phyloP scores from a whole-genome alignment of 75 land plant species.

The Selaginella moellendorffii region DNA sequence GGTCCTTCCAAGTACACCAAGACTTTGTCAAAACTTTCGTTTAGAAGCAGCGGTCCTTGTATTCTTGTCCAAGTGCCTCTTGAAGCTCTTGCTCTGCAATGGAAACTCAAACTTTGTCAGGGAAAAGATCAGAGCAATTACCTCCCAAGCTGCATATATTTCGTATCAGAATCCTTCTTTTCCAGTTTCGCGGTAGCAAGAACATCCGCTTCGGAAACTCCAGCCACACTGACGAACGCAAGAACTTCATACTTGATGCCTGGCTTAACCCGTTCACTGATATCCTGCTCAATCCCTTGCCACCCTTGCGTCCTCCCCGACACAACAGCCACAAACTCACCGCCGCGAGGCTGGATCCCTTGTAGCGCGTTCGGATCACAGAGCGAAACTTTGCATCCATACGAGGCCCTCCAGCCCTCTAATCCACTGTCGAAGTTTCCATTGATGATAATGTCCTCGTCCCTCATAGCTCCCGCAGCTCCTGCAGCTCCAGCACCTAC shows the following conservation, averaged over 20 bases:
- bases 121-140: conserved; percentile 9
- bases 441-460: conserved; percentile 12
- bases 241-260: conserved; percentile 33
- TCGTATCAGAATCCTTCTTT: conserved; percentile 21
- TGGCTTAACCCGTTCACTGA: conserved; percentile 32
- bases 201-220: conserved; percentile 36
- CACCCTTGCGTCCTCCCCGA: conserved; percentile 44
- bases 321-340: conserved; percentile 28
- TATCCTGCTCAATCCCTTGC: conserved; percentile 86
- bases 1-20: conserved; percentile 51
- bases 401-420: conserved; percentile 2
- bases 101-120: not conserved
- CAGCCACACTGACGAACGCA: conserved; percentile 42
- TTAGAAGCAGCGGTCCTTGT: conserved; percentile 25
- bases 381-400: not conserved
- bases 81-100: not conserved
- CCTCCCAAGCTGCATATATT: conserved; percentile 56
- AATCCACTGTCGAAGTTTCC: conserved; percentile 7
- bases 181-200: conserved; percentile 61
- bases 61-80: conserved; percentile 15
- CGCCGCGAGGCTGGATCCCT: not conserved
- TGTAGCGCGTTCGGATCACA: not conserved
- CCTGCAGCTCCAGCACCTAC: no score
- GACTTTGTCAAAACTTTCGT: conserved; percentile 17
- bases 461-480: no score